Evolutionary conservation across 2,329 filamentous ascomycete species (phyloP), one percentile per base, ranked within the genome.

Genomic region (Xylariaceae sp.): DNA sequence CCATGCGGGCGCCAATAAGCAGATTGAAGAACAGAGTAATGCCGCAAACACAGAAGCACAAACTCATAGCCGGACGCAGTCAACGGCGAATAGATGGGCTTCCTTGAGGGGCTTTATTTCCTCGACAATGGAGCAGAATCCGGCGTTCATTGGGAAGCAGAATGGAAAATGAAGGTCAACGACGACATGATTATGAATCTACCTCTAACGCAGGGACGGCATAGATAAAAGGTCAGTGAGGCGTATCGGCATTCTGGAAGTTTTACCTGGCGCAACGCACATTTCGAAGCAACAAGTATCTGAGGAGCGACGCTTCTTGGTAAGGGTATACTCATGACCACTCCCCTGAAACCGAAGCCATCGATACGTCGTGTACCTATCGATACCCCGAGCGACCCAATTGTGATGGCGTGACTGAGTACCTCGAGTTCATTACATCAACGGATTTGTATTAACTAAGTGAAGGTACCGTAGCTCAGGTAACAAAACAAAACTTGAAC

Each of bases 41-140:
- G 30, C 40, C 60, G 34, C 59, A 62, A 53, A 45, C 54, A 39
- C 6, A 19, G 60, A 44, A 59, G 59, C 40, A 22, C 60, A 19
- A 55, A 54, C 29, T 22, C 56, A 30, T 59, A 56, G 30, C 21
- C 47, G 46, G 30, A 48, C 34, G n/a, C 48, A 53, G 47, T 68
- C 72, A 10, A 83, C 79, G 15, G 73, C 80, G 9, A 83, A 78
- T 64, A 76, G 88, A 51, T 96, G 90, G 87, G 87, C 87, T 29
- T 89, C 90, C 15, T 69, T 97, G 70, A 83, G 92, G 63, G 84
- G 78, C 9, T 95, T 92, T 67, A 95, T 96, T 48, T 86, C 88
- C 1, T 80, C 85, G 40, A 96, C 89, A 1, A 89, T 96, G 85
- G 89, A 96, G 73, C 87, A 89, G 71, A 92, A 92, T 63, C 83